Base-by-base conservation (phyloP, 1,284 basidiomycete genomes). In the Apiotrichum montevideense region DNA sequence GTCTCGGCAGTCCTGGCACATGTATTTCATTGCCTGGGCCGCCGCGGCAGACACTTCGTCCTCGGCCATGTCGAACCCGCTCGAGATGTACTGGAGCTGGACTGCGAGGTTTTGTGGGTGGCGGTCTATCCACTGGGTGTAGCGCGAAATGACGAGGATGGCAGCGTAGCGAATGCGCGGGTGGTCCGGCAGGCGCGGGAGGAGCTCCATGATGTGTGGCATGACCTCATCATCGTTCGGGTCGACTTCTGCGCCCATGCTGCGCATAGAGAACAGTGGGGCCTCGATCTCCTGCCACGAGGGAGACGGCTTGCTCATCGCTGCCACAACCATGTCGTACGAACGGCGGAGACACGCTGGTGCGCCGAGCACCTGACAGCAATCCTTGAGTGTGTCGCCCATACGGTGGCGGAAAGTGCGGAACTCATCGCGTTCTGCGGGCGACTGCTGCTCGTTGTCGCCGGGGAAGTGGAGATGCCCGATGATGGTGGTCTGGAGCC, bases 331-430 rank as follows among this genome's bases (percentile, higher is more conserved):
- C 72, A 91, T 82, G 54, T 88, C 84, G 73, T 92, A 89, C 9
- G 92, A 84, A 7, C 86, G 81, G 52, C 86, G 78, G 44, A 99
- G 81, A 69, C 96, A 98, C 4, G 83, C 81, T 48, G 91, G 86
- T 2, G 93, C 84, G 35, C 93, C 90, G 40, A 99, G 83, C 40
- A 99, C 93, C 63, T 88, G 85, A 77, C 96, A 98, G 73, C 96
- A 98, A 74, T 99, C 96, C 78, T 99, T 99, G 65, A 99, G 83
- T 4, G 96, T 98, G 74, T 98, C 95, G 52, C 96, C 96, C 88
- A 99, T 98, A 62, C 93, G 85, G 79, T 99, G 96, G 55, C 96
- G 82, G 81, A 99, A 98, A 6, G 85, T 83, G 32, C 96, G 84
- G 81, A 98, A 98, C 69, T 89, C 87, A 63, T 98, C 96, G 9